These are phyloP conservation scores for Hibiscus mutabilis DNA, from an alignment of 345 rosid species.

Conservation along the genomic window DNA sequence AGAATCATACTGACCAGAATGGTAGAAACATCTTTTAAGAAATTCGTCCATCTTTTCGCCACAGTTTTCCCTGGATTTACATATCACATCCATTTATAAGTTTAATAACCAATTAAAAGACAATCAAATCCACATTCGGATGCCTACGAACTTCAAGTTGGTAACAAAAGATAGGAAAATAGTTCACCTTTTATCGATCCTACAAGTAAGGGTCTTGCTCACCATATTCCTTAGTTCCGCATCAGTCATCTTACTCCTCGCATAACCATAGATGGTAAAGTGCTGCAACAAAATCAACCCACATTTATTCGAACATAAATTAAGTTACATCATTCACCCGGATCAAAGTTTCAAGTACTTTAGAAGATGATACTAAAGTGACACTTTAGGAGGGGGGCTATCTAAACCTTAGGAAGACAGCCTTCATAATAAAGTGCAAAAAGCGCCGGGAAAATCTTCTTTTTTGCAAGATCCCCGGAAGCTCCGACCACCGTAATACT, in stretches of 20 bases:
- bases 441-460: slow-evolving; percentile 97
- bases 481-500: slow-evolving; percentile 95
- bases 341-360: too few relatives aligned
- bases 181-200: slow-evolving; percentile 84
- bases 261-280: slow-evolving; percentile 86
- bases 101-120: slow-evolving; percentile 13
- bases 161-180: not conserved
- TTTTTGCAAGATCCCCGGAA: slow-evolving; percentile 99
- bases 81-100: not conserved
- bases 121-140: not conserved
- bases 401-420: slow-evolving; percentile 77
- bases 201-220: slow-evolving; percentile 93
- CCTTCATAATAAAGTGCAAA: slow-evolving; percentile 94
- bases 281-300: slow-evolving; percentile 46
- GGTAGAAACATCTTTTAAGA: slow-evolving; percentile 93
- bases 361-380: too few relatives aligned
- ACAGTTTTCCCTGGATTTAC: slow-evolving; percentile 71
- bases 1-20: slow-evolving; percentile 94
- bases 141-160: not conserved
- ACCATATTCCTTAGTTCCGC: slow-evolving; percentile 88
- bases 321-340: not conserved
- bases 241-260: slow-evolving; percentile 96
- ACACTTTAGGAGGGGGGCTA: not conserved
- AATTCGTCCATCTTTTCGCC: slow-evolving; percentile 88
- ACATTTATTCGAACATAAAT: not conserved